Evolutionary conservation across 1,284 basidiomycete genomes (phyloP).

Genomic region (Trichosporon sp.): DNA sequence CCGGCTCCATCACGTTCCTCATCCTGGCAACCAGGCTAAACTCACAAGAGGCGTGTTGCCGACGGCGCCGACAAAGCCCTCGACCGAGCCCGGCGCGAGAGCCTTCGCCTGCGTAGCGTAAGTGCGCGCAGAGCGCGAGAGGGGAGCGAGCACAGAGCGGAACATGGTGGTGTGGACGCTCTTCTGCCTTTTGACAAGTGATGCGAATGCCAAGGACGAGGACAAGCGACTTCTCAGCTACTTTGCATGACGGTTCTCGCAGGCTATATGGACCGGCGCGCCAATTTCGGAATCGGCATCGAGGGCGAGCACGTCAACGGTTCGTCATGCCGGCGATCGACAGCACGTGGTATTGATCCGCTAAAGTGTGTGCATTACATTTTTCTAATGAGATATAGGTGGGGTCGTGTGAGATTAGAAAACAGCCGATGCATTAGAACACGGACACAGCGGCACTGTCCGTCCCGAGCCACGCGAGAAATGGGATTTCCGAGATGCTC

Average conservation of each 20-base stretch:
- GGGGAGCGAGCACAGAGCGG: constrained; percentile 13
- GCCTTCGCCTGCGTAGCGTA: constrained; percentile 38
- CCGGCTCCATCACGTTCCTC: neutral
- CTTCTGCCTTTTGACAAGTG: neutral
- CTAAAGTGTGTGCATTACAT: neutral
- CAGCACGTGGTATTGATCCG: neutral
- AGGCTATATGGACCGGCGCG: neutral
- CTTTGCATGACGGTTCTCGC: no score
- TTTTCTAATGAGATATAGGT: neutral
- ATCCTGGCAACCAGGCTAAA: no score
- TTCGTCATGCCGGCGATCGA: neutral
- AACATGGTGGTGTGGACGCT: constrained; percentile 13
- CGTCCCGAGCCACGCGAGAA: neutral
- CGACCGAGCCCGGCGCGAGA: constrained; percentile 51
- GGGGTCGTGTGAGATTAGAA: neutral
- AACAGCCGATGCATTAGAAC: neutral
- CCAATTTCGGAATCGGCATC: neutral
- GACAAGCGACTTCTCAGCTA: no score
- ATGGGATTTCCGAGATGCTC: neutral
- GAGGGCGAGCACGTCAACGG: constrained; percentile 1
- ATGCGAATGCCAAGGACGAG: neutral
- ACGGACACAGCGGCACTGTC: neutral
- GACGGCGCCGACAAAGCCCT: constrained; percentile 81
- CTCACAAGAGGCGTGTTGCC: constrained; percentile 90
- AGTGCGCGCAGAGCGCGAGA: constrained; percentile 19